These are phyloP conservation scores for Hevea brasiliensis DNA, from an alignment of 345 rosid species.

Conservation along the genomic window DNA sequence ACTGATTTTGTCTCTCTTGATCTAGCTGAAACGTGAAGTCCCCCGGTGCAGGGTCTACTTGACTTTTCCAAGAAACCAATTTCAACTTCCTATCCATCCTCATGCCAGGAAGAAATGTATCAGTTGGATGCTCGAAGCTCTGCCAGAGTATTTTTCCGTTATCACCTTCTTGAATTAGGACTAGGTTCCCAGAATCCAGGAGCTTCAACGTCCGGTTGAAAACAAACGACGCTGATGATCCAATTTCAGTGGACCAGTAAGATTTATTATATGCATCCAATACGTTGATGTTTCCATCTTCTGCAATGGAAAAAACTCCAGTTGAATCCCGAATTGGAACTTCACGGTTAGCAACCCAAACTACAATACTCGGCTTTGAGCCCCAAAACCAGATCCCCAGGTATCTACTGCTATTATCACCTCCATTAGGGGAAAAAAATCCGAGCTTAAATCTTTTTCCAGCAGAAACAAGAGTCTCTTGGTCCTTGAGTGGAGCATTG, in stretches of 20 bases:
- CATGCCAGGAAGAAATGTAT: constrained; percentile 16
- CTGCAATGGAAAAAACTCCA: neutral
- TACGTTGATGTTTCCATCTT: neutral
- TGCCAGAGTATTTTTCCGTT: neutral
- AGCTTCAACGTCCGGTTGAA: constrained; percentile 25
- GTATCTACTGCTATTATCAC: neutral
- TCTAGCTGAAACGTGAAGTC: constrained; percentile 12
- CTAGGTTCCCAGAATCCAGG: constrained; percentile 44
- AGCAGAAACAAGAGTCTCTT: constrained; percentile 29
- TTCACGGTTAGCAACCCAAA: constrained; percentile 27
- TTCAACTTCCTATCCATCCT: neutral
- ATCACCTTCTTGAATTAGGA: constrained; percentile 14
- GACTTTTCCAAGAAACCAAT: constrained; percentile 4
- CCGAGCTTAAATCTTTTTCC: constrained; percentile 35
- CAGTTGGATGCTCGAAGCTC: constrained; percentile 17
- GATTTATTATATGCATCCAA: neutral
- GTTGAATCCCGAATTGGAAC: neutral
- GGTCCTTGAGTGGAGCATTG: neutral
- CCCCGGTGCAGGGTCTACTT: constrained; percentile 5
- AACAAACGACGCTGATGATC: constrained; percentile 7
- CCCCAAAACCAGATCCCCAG: constrained; percentile 17
- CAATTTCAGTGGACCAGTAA: neutral
- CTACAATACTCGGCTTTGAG: neutral
- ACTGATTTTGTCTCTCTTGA: constrained; percentile 5
- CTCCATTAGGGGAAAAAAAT: constrained; percentile 12